Evolutionary conservation across 805 yeast genomes (phyloP).

Genomic region (Starmerella apis): DNA sequence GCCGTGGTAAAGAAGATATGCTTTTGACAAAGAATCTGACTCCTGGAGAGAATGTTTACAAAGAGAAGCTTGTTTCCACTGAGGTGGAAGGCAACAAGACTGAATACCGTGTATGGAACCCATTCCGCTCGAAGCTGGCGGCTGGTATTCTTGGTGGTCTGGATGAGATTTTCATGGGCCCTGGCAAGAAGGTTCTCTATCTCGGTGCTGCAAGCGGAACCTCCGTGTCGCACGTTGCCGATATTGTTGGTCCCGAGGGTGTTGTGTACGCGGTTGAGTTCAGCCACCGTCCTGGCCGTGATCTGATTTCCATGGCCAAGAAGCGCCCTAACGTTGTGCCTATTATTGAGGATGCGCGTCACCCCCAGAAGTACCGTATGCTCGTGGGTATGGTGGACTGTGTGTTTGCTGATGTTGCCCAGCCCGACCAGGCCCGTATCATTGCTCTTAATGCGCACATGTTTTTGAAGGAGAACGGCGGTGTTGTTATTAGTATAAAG

Average conservation of each 20-base stretch:
- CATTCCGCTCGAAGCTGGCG: constrained; percentile 98
- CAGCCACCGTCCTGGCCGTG: constrained; percentile 99
- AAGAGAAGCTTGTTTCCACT: constrained; percentile 89
- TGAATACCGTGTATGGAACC: constrained; percentile 99
- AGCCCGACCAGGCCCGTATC: constrained; percentile 99
- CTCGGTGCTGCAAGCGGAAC: constrained; percentile 99
- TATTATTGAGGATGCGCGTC: constrained; percentile 99
- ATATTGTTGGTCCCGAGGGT: constrained; percentile 98
- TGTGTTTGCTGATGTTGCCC: constrained; percentile 99
- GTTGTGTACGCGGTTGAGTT: constrained; percentile 97
- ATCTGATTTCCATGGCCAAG: constrained; percentile 97
- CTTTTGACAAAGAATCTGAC: constrained; percentile 93
- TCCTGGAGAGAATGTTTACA: constrained; percentile 97
- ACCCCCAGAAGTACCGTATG: constrained; percentile 99
- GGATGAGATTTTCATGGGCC: constrained; percentile 92
- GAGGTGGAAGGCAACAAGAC: constrained; percentile 88
- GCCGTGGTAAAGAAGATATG: constrained; percentile 98
- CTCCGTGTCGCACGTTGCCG: constrained; percentile 95
- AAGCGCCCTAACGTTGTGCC: constrained; percentile 99
- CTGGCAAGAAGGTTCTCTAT: constrained; percentile 95
- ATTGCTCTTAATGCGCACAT: constrained; percentile 96
- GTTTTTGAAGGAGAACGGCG: constrained; percentile 97
- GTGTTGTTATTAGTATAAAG: constrained; percentile 96
- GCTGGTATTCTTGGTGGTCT: constrained; percentile 99
- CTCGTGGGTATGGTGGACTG: constrained; percentile 96